Conservation (phyloP, 441 rosid species). For the Flueggea neowawraea region DNA sequence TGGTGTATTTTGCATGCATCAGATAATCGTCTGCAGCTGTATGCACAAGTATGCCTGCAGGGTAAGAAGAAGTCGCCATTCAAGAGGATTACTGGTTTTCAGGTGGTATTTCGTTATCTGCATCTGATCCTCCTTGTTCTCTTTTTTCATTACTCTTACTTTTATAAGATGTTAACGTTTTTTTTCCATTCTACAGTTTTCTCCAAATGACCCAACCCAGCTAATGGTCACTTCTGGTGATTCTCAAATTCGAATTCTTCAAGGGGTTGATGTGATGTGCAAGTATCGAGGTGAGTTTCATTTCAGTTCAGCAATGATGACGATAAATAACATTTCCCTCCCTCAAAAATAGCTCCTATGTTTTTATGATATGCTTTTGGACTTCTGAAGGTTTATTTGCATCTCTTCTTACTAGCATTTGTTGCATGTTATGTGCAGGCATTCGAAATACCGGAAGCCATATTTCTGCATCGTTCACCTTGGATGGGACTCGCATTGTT, state of each 20-base stretch:
- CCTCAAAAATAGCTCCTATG: too few relatives aligned
- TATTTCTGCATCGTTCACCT: slow-evolving; percentile 60
- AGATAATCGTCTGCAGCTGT: slow-evolving; percentile 71
- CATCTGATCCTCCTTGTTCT: slow-evolving; percentile 5
- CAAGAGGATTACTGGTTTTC: slow-evolving; percentile 83
- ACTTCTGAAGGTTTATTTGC: neutral
- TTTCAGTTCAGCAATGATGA: too few relatives aligned
- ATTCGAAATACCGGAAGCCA: slow-evolving; percentile 54
- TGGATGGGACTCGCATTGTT: slow-evolving; percentile 70
- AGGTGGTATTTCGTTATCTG: slow-evolving; percentile 36
- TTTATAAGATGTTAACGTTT: neutral
- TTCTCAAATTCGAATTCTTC: slow-evolving; percentile 74
- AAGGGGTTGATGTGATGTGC: slow-evolving; percentile 64
- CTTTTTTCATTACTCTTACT: neutral
- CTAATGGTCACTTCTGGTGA: slow-evolving; percentile 89
- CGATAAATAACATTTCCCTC: too few relatives aligned
- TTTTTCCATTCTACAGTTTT: slow-evolving; percentile 47
- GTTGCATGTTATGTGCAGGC: slow-evolving; percentile 26
- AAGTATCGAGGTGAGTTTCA: slow-evolving; percentile 39
- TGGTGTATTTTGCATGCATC: slow-evolving; percentile 20
- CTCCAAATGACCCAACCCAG: slow-evolving; percentile 64
- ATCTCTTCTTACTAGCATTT: neutral
- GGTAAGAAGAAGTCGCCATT: slow-evolving; percentile 66
- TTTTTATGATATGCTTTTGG: too few relatives aligned
- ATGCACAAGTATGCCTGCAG: slow-evolving; percentile 54